Conservation (phyloP, 768 basidiomycete genomes). For the Collybia nuda region DNA sequence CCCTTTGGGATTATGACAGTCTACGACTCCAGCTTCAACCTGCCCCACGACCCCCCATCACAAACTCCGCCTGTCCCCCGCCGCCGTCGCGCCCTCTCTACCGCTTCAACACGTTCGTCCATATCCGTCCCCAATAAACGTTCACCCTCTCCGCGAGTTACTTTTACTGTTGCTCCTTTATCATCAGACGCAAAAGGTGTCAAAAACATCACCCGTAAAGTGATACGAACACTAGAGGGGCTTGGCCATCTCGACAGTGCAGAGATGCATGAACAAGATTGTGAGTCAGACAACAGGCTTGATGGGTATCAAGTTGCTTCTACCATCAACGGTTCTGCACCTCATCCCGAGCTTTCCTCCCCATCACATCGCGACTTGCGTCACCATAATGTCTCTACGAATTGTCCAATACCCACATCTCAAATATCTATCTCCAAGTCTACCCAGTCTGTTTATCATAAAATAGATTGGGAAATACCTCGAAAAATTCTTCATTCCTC, state of each 20-base stretch:
- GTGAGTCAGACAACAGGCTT: conserved; percentile 22
- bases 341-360: neutral
- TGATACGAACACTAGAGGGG: conserved; percentile 47
- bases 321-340: conserved; percentile 10
- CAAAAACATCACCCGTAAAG: conserved; percentile 47
- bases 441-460: conserved; percentile 19
- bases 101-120: conserved; percentile 14
- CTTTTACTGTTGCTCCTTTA: conserved; percentile 37
- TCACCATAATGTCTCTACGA: conserved; percentile 6
- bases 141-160: conserved; percentile 48
- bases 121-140: conserved; percentile 28
- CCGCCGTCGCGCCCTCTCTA: conserved; percentile 17
- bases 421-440: conserved; percentile 13
- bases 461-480: conserved; percentile 88
- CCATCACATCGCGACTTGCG: neutral
- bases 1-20: conserved; percentile 16
- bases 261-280: conserved; percentile 33
- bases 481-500: conserved; percentile 85
- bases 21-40: conserved; percentile 14
- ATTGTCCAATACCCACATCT: neutral
- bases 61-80: conserved; percentile 9
- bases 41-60: conserved; percentile 13
- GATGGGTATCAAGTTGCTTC: conserved; percentile 14
- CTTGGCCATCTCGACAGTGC: conserved; percentile 39
- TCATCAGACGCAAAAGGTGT: conserved; percentile 37